Base-by-base conservation (phyloP, 139 green algal genomes). In the Haematococcus lacustris region DNA sequence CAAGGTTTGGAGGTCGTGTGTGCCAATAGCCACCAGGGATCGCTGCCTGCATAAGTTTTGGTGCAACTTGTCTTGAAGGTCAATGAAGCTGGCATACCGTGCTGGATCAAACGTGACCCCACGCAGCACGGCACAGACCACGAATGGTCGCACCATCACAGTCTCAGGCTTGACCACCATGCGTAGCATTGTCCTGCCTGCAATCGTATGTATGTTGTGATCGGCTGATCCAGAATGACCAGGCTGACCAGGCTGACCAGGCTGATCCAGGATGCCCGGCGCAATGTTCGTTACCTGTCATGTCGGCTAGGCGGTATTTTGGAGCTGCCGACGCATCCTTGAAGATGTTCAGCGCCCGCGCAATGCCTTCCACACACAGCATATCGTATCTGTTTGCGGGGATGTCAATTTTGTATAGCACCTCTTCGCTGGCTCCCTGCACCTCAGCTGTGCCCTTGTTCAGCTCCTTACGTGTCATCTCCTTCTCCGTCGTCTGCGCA, bases 371-470 rank as follows among this genome's bases (percentile, higher is more conserved):
- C 51, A 98, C 72, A 85, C 96, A 99, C 53, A 99, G 87, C 88
- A 99, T 97, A 83, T 99, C 95, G 79, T 99, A 99, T 38, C 95
- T 86, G 85, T 99, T 99, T 71, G 95, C 95, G 33, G 95, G 95
- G 71, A 99, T 98, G 80, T 99, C 95, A 72, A 99, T 98, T 70
- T 97, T 97, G 83, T 99, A 99, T 61, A 99, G 92, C 30, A 98
- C 85, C 72, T 97, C 92, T 53, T 96, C 90, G 57, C 74, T 87
- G n/a, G 37, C 43, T 50, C 68, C 74, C 30, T 64, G 66, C 47
- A 64, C 69, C 38, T 79, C 67, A 21, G 51, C 73, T 21, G 51
- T 70, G 34, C 33, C 38, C 43, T 60, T 74, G 47, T 71, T 66
- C 38, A 87, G 73, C 83, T 98, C 93, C 80, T 98, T 98, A 38